Evolutionary conservation across 2,329 filamentous ascomycete genomes (phyloP).

Genomic region (Blumeria graminis): DNA sequence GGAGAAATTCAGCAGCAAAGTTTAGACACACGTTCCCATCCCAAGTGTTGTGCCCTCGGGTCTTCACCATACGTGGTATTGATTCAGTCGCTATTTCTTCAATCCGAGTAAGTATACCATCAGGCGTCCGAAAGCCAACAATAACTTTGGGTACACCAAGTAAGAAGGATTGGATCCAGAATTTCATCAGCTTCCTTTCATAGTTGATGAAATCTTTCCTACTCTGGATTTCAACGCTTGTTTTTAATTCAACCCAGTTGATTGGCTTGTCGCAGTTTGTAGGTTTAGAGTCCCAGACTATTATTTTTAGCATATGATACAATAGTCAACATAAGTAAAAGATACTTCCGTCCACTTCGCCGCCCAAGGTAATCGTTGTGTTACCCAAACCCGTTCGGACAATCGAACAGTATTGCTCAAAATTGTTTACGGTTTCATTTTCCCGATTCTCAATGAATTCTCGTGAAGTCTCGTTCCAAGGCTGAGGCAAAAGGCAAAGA

Average conservation of each 20-base stretch:
- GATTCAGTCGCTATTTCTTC: slow-evolving; percentile 59
- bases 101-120: slow-evolving; percentile 46
- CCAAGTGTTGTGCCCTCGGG: slow-evolving; percentile 43
- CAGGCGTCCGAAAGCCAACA: slow-evolving; percentile 57
- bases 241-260: slow-evolving; percentile 92
- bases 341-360: slow-evolving; percentile 75
- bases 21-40: slow-evolving; percentile 88
- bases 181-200: slow-evolving; percentile 77
- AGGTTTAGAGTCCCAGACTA: slow-evolving; percentile 70
- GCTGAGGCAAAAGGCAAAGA: slow-evolving; percentile 46
- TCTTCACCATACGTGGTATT: slow-evolving; percentile 54
- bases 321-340: slow-evolving; percentile 3
- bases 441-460: slow-evolving; percentile 60
- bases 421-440: slow-evolving; percentile 53
- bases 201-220: slow-evolving; percentile 50
- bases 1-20: slow-evolving; percentile 55
- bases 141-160: slow-evolving; percentile 81
- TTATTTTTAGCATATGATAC: neutral
- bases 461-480: slow-evolving; percentile 49
- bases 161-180: slow-evolving; percentile 91
- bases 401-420: slow-evolving; percentile 86
- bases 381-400: slow-evolving; percentile 71
- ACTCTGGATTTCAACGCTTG: slow-evolving; percentile 45
- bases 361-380: slow-evolving; percentile 53
- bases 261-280: slow-evolving; percentile 32